Base-by-base conservation (phyloP, 1,139 yeast species). In the Blastobotrys proliferans region DNA sequence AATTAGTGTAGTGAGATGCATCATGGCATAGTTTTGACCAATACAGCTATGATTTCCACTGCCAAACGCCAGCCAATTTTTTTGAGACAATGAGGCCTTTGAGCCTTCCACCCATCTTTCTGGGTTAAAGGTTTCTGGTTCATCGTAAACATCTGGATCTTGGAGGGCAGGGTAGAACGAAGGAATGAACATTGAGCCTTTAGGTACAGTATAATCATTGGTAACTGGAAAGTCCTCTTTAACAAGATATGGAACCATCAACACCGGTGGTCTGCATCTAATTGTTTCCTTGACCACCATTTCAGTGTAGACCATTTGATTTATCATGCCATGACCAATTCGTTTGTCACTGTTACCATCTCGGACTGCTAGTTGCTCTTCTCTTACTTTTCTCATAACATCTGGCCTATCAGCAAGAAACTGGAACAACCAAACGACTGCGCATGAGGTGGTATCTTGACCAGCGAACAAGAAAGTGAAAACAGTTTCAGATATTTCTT, bases 341-440 rank as follows among this genome's bases (percentile, higher is more conserved):
- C 73, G 79, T 45, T 67, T 71, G 51, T 66, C 60, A 46, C 85
- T 81, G 62, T 90, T 92, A 57, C 84, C 82, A 57, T 75, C 73
- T 69, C 97, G 83, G 44, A 92, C 87, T 13, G 73, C 69, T 55
- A 90, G 66, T 70, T 92, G 98, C 69, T 92, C 98, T 65, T 84
- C 85, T 69, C 97, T 83, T 50, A 92, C 76, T 65, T 87, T 88
- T 35, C 66, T 73, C 62, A 79, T 78, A 50, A 92, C 81, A 54
- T 92, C 97, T 35, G 97, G 97, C 60, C 96, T 79, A 66, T 92
- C 98, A 51, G 96, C 90, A 44, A 88, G 82, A 56, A 87, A 77
- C 72, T 92, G 98, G 79, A 90, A 92, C 61, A 92, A 75, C 98
- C 98, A 92, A 66, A 97, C 90, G 51, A 96, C 94, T 56, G 94